Base-by-base conservation (phyloP, 78 protist species). In the Dictyostelium discoideum region DNA sequence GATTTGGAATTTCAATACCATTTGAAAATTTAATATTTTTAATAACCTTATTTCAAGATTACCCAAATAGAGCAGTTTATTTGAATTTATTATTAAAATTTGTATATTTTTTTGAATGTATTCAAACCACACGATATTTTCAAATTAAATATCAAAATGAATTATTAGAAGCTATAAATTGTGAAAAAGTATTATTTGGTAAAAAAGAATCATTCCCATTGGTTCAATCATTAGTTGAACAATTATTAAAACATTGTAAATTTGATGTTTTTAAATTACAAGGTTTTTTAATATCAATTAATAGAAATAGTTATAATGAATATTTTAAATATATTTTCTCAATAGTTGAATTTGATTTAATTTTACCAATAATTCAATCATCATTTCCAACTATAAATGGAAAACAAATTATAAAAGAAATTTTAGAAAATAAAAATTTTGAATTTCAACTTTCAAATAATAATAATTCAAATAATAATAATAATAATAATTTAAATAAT, bases 1-100 rank as follows among this genome's bases (percentile, higher is more conserved):
- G 77, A 69, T 69, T 69, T 69, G 77, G 26, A 69, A 69, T 69
- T 10, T 69, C 77, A 69, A 69, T 69, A n/a, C 77, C 77, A 69
- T 69, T 69, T 69, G 77, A 69, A 10, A 69, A 69, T 69, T 69
- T 69, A 69, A 24, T 69, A 69, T 69, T 69, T 29, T 10, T 69
- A 69, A 69, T 69, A 3, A 5, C 24, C 3, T 26, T 69, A 10
- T 69, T 26, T 26, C 77, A 69, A 69, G 77, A 69, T 10, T 69
- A 69, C 26, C 77, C 32, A 69, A 24, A 10, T 3, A 7, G 77
- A 69, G 10, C 20, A 10, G 24, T 26, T 26, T 69, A 69, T 69
- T 69, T 69, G 9, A 69, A 69, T 74, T 37, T 74, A 18, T 26
- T 74, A 74, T 74, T 74, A 74, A 74, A 74, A 22, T 74, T 74